A percentile compares a stretch with the other conserved stretches of the same genome.
Conservation (phyloP, 1,284 basidiomycete species). For the Microbotryum violaceum region DNA sequence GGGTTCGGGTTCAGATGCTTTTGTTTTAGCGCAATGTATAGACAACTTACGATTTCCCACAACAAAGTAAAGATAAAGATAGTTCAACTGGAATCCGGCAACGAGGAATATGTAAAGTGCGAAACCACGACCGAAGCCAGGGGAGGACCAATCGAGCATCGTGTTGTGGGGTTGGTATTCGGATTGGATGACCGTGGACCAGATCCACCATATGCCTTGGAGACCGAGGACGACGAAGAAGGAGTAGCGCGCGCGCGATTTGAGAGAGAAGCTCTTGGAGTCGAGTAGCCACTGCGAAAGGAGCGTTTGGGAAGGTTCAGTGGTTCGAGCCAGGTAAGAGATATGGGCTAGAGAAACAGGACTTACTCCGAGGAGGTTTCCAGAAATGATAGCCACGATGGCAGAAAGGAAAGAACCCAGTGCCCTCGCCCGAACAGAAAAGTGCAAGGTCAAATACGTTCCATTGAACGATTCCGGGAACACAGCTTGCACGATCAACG, state of each 20-base stretch:
- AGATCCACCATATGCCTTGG: slow-evolving; percentile 21
- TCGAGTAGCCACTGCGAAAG: slow-evolving; percentile 6
- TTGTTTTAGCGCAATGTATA: slow-evolving; percentile 33
- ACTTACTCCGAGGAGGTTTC: slow-evolving; percentile 14
- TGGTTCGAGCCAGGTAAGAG: no score
- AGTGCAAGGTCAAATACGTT: slow-evolving; percentile 21
- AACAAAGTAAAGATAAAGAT: slow-evolving; percentile 21
- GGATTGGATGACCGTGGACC: slow-evolving; percentile 13
- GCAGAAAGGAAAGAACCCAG: slow-evolving; percentile 22
- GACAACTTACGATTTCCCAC: slow-evolving; percentile 35
- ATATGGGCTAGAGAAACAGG: neutral
- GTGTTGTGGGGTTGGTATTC: slow-evolving; percentile 1
- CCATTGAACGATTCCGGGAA: slow-evolving; percentile 20
- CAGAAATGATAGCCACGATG: slow-evolving; percentile 16
- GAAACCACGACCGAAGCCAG: slow-evolving; percentile 13
- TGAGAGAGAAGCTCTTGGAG: slow-evolving; percentile 3
- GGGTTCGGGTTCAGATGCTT: neutral
- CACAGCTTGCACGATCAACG: slow-evolving; percentile 23
- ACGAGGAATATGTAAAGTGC: slow-evolving; percentile 3
- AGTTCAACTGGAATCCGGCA: slow-evolving; percentile 26
- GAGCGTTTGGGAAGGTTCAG: no score
- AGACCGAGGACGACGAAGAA: slow-evolving; percentile 4
- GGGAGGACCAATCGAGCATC: slow-evolving; percentile 9
- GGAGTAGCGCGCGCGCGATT: slow-evolving; percentile 4
- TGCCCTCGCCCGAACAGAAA: slow-evolving; percentile 18